Base-by-base conservation (phyloP, 345 rosid species). In the Angophora floribunda region DNA sequence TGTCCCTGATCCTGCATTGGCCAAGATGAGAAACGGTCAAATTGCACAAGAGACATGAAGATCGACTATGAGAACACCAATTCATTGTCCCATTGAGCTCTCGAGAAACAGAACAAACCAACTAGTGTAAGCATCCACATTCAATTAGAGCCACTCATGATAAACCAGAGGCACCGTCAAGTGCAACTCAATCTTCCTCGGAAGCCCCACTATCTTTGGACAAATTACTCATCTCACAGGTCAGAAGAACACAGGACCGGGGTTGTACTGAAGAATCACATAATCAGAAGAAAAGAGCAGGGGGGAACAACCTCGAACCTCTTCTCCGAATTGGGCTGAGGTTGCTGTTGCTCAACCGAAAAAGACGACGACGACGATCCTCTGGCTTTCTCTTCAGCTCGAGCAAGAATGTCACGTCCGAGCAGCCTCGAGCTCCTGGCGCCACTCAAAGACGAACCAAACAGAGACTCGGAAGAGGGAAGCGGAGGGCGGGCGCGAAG, bases 361-460 rank as follows among this genome's bases (percentile, higher is more conserved):
- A 95, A 65, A 44, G 96, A 87, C 61, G 63, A 9, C 12, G 63
- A 4, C 22, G 79, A 15, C 47, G 26, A 70, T 47, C 86, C 93
- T 85, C 89, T 91, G n/a, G 95, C 95, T 92, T 94, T 92, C 89
- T 96, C 95, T 93, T 96, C 98, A 53, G 97, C 97, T 89, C 96
- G 93, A 52, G 92, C 94, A 86, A 94, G 95, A 89, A 95, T 90
- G 52, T 90, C 88, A 89, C 90, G 87, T 26, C 92, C 90, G 41
- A 89, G 90, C 53, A 92, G 89, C 59, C 95, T 94, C 50, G 95
- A 91, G 88, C 86, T 86, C 92, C 92, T 89, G 52, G 92, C 86
- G 90, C 94, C 91, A 87, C 87, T 91, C 32, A 85, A n/a, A 79
- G 91, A 88, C 51, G 92, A 90, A 78, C 90, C 84, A 52, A 91